phyloP scores from a whole-genome alignment of 768 basidiomycete genomes.

The Leccinum subtestaceum region DNA sequence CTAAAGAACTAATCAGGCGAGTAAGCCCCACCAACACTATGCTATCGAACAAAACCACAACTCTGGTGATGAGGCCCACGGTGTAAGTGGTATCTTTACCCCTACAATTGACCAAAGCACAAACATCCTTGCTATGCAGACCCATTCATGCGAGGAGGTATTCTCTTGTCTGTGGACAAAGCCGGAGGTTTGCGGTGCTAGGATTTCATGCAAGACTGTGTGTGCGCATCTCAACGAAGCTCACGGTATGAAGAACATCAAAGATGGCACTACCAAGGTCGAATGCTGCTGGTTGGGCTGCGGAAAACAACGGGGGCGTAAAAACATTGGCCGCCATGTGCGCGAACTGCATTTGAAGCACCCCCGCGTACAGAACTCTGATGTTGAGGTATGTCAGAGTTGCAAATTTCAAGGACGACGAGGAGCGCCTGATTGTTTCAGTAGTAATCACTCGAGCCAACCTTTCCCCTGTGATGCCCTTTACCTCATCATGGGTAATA shows the following conservation, averaged over 20 bases:
- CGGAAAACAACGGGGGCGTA: accelerated
- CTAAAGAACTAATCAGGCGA: neutral
- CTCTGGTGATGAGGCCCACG: neutral
- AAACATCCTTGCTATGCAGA: neutral
- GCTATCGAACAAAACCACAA: neutral
- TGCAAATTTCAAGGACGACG: neutral
- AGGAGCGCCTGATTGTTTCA: neutral
- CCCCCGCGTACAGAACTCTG: neutral
- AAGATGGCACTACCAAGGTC: accelerated
- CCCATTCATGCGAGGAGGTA: neutral
- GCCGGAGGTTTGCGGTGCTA: neutral
- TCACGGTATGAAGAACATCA: neutral
- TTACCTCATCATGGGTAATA: neutral
- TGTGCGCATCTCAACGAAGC: neutral
- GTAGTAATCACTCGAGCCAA: neutral
- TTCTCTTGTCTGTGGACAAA: neutral
- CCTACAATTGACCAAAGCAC: neutral
- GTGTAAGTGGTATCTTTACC: neutral
- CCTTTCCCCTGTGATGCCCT: neutral
- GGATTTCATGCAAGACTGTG: neutral
- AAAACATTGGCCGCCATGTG: constrained; percentile 9
- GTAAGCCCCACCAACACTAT: neutral
- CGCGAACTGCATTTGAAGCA: neutral
- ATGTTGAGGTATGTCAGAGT: neutral
- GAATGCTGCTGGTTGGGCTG: neutral